A percentile compares a stretch with the other conserved stretches of the same genome.
Evolutionary conservation across 345 rosid species (phyloP).

Genomic region (Aegle marmelos): DNA sequence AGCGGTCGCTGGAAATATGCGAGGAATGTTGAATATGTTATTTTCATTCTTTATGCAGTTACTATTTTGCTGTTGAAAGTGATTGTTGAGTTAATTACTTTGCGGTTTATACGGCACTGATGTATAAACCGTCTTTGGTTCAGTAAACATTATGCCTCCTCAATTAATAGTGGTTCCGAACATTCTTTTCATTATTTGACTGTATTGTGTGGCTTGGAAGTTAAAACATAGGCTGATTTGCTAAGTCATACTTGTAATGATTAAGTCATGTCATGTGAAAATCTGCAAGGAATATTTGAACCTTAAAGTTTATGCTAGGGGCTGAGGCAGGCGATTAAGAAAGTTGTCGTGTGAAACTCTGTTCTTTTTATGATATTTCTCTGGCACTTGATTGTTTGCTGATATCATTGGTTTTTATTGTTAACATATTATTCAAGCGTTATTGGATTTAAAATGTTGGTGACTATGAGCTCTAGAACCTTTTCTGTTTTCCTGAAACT

Average conservation of each 20-base stretch:
- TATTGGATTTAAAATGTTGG: background rate
- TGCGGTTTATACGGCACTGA: background rate
- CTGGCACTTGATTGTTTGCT: background rate
- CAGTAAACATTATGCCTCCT: background rate
- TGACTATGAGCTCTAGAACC: background rate
- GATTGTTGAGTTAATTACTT: background rate
- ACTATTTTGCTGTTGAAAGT: background rate
- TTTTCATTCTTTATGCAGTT: background rate
- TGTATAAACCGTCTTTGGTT: background rate
- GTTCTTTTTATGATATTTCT: background rate
- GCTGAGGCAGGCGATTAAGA: background rate
- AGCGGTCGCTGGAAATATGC: background rate
- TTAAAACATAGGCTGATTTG: background rate
- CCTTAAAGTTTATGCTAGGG: background rate
- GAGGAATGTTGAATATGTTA: background rate
- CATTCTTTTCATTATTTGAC: too few relatives aligned
- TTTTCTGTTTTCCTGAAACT: background rate
- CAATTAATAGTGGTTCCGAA: background rate
- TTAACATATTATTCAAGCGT: background rate
- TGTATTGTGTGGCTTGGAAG: background rate
- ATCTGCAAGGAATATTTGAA: background rate
- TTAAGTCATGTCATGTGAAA: background rate
- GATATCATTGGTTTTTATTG: background rate
- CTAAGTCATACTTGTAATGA: background rate
- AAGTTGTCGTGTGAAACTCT: background rate